These are phyloP conservation scores for Aspergillus pseudotamarii DNA, from an alignment of 2,329 filamentous ascomycete species.

Conservation along the genomic window DNA sequence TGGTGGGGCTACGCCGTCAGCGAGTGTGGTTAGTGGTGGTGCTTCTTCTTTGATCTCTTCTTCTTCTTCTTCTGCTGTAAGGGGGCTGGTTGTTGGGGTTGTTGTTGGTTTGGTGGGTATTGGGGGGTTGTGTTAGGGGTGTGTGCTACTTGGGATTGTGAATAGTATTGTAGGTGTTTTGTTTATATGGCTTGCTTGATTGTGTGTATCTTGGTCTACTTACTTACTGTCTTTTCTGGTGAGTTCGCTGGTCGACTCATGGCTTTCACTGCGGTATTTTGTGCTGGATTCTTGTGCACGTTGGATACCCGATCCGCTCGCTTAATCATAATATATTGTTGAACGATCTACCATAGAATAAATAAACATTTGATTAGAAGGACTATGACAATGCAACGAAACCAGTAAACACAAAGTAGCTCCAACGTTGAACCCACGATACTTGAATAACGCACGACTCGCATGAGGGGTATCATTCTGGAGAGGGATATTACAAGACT, in stretches of 20 bases:
- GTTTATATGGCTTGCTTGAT: not conserved
- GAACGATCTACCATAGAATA: not conserved
- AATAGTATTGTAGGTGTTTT: not conserved
- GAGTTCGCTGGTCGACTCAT: conserved; percentile 5
- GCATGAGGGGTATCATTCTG: not conserved
- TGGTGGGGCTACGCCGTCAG: not conserved
- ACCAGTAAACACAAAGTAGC: not conserved
- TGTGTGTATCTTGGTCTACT: not conserved
- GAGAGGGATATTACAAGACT: no score
- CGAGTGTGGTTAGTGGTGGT: not conserved
- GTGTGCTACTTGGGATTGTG: not conserved
- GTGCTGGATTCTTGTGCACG: not conserved
- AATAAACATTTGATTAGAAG: not conserved
- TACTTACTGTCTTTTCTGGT: not conserved
- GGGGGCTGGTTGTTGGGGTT: conserved; percentile 7
- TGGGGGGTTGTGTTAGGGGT: not conserved
- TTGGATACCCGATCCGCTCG: not conserved
- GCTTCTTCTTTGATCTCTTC: not conserved
- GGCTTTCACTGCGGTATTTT: not conserved
- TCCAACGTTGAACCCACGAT: not conserved
- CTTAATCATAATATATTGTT: not conserved
- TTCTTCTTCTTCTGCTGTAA: not conserved
- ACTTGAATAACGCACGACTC: not conserved
- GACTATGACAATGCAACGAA: not conserved
- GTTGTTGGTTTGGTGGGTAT: not conserved